Evolutionary conservation across 495 filamentous ascomycete genomes (phyloP), one percentile per base, ranked within the genome.

Genomic region (Halenospora varia): DNA sequence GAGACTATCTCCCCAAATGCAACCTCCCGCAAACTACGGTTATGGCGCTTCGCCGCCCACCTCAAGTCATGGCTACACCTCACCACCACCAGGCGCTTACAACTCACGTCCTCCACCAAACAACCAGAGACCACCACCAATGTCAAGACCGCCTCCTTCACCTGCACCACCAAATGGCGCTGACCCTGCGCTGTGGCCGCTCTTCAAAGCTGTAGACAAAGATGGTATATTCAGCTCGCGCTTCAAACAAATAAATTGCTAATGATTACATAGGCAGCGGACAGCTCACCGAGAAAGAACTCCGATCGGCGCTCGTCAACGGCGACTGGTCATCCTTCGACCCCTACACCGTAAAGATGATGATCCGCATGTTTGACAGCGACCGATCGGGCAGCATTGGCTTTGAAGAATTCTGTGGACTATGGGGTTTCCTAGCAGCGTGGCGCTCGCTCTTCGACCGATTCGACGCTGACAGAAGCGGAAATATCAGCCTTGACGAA

Each of bases 281-380:
- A 20, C 81, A 90, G 53, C 80, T 98, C 41, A 89, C 87, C 1
- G 95, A 97, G 69, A 75, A 78, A 59, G 94, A 98, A 71, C 88
- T 98, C 17, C 85, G 89, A 10, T 87, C 89, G 0, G 94, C 94
- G 10, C 84, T 98, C 9, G 95, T 98, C 41, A 98, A 98, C 70
- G 93, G 91, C 44, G 94, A 98, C 75, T 97, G 86, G 79, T 88
- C 89, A 3, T 81, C 88, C 3, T 98, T 98, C 70, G 95, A 98
- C 73, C 84, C 87, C n/a, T 89, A 96, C 62, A 98, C 94, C 2
- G 90, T 98, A 56, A 87, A 87, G 59, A 95, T 96, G 90, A 97
- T 98, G 94, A 96, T 97, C 59, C 84, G 87, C 67, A 97, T 97
- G 94, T 98, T 98, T 73, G 94, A 97, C 74, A 85, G 78, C 60